phyloP scores from a whole-genome alignment of 306 rosid genomes.

The Gynostemma pentaphyllum region DNA sequence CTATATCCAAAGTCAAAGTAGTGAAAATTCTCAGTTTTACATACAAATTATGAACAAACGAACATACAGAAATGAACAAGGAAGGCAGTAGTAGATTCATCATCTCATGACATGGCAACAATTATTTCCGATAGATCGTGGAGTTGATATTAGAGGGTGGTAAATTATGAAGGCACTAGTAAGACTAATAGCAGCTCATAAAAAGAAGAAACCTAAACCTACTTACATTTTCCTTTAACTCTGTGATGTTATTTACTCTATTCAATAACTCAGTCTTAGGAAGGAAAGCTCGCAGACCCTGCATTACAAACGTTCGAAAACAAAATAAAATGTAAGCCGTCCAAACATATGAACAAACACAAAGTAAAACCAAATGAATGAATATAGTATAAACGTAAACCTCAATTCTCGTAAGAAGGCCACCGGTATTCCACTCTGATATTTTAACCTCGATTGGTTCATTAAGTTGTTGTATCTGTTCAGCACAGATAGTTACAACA shows the following conservation, averaged over 20 bases:
- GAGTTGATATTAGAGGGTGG: not conserved
- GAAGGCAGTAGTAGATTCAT: not conserved
- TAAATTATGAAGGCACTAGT: slow-evolving; percentile 9
- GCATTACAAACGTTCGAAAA: slow-evolving; percentile 18
- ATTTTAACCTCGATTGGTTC: slow-evolving; percentile 77
- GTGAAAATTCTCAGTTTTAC: not conserved
- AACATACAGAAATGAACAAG: no score
- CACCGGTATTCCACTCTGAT: slow-evolving; percentile 93
- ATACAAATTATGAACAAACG: not conserved
- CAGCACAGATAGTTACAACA: slow-evolving; percentile 10
- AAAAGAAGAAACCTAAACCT: not conserved
- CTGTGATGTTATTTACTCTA: slow-evolving; percentile 61
- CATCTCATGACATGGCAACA: not conserved
- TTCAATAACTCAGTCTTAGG: slow-evolving; percentile 78
- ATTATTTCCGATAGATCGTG: not conserved
- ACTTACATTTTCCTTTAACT: slow-evolving; percentile 73
- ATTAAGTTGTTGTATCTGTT: slow-evolving; percentile 70
- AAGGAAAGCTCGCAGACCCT: slow-evolving; percentile 89
- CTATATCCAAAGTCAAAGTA: not conserved
- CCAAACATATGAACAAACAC: not conserved
- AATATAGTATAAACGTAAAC: slow-evolving; percentile 23
- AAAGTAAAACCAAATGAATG: slow-evolving; percentile 6
- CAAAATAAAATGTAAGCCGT: slow-evolving; percentile 4
- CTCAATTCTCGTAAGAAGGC: slow-evolving; percentile 88
- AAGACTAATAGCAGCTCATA: not conserved